A percentile compares a stretch with the other conserved stretches of the same genome.
phyloP scores from a whole-genome alignment of 139 green algal species.

The Chlorella sorokiniana region DNA sequence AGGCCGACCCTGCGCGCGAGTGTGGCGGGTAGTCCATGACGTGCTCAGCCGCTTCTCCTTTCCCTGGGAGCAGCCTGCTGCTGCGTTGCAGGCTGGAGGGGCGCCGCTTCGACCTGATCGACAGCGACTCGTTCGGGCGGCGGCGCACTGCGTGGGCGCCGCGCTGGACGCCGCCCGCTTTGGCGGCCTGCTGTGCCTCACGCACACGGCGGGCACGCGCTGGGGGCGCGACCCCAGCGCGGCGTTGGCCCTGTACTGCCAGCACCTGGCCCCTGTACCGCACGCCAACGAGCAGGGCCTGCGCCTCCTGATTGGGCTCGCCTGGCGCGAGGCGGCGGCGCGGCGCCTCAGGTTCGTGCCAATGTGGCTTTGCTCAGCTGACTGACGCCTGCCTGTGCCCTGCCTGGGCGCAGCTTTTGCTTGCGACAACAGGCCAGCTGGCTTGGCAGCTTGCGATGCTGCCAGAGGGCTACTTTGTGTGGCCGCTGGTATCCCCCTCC shows the following conservation, averaged over 20 bases:
- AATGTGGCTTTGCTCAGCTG: not conserved
- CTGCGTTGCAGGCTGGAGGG: constrained; percentile 8
- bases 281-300: constrained; percentile 35
- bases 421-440: too few relatives aligned
- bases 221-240: constrained; percentile 5
- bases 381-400: not conserved
- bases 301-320: constrained; percentile 28
- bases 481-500: too few relatives aligned
- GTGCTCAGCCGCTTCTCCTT: too few relatives aligned
- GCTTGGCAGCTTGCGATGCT: too few relatives aligned
- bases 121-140: constrained; percentile 19
- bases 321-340: constrained; percentile 10
- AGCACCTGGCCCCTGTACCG: constrained; percentile 22
- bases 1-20: too few relatives aligned
- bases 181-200: constrained; percentile 30
- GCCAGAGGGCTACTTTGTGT: too few relatives aligned
- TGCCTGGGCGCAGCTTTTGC: too few relatives aligned
- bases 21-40: too few relatives aligned
- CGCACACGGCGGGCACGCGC: not conserved
- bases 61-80: constrained; percentile 20
- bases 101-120: constrained; percentile 25
- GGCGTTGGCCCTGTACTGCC: constrained; percentile 3
- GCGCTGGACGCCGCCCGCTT: constrained; percentile 11
- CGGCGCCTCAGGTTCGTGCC: constrained; percentile 7
- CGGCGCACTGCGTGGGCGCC: not conserved